A percentile compares a stretch with the other conserved stretches of the same genome.
Conservation (phyloP, 129 eudicot genomes). For the Gnaphalium uliginosum region DNA sequence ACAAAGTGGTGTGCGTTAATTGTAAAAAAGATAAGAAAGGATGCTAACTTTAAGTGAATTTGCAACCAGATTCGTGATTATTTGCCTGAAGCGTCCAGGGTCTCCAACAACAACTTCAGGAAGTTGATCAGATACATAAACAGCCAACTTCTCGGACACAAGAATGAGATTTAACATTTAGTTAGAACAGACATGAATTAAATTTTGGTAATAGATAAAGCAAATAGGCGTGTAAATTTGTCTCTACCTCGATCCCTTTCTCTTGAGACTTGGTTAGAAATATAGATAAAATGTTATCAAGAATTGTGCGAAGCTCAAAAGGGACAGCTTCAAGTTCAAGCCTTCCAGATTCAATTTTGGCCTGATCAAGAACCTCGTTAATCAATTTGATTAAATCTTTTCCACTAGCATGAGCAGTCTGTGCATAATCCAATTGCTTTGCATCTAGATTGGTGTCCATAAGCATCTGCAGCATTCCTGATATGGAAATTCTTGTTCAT, state of each 20-base stretch:
- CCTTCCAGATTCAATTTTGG: constrained; percentile 94
- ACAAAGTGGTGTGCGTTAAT: background rate
- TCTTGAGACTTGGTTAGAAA: constrained; percentile 74
- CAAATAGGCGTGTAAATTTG: background rate
- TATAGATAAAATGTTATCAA: constrained; percentile 73
- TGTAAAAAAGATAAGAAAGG: constrained; percentile 26
- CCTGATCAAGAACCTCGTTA: constrained; percentile 89
- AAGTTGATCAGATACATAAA: constrained; percentile 77
- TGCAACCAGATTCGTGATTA: constrained; percentile 85
- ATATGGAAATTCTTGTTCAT: background rate
- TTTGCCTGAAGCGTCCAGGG: constrained; percentile 84
- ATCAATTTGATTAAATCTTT: constrained; percentile 74
- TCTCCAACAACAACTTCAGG: constrained; percentile 90
- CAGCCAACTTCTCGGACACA: constrained; percentile 63
- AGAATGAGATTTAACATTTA: background rate
- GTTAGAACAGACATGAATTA: constrained; percentile 6
- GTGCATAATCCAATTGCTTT: constrained; percentile 71
- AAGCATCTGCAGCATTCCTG: constrained; percentile 97
- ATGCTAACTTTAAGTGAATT: constrained; percentile 79
- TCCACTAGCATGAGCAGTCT: constrained; percentile 90
- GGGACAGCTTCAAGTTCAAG: constrained; percentile 91
- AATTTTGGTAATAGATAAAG: background rate
- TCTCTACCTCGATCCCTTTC: constrained; percentile 71
- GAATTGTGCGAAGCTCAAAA: constrained; percentile 74
- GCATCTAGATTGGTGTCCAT: constrained; percentile 81